Conservation (phyloP, 805 yeast genomes). For the Phaffomyces antillensis region DNA sequence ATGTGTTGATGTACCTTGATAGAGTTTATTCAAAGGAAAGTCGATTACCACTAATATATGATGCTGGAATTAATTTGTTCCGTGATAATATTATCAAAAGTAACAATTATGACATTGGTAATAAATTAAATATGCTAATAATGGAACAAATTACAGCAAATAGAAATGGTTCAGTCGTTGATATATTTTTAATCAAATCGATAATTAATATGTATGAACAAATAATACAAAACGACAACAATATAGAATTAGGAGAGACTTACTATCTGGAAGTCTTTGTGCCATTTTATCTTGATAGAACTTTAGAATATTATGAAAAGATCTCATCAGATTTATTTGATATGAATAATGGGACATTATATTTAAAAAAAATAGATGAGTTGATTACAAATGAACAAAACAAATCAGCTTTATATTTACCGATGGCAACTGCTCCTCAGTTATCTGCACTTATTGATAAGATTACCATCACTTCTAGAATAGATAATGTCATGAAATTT, state of each 20-base stretch:
- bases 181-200: conserved; percentile 52
- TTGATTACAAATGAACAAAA: conserved; percentile 58
- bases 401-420: conserved; percentile 46
- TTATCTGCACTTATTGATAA: conserved; percentile 50
- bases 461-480: conserved; percentile 47
- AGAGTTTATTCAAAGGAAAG: conserved; percentile 73
- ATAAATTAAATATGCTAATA: conserved; percentile 39
- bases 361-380: conserved; percentile 42
- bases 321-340: conserved; percentile 39
- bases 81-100: conserved; percentile 50
- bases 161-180: conserved; percentile 50
- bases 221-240: conserved; percentile 38
- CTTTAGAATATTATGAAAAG: conserved; percentile 47
- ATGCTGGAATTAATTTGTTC: conserved; percentile 64
- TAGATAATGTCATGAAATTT: conserved; percentile 46
- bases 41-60: conserved; percentile 58
- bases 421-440: conserved; percentile 47
- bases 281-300: conserved; percentile 47
- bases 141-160: conserved; percentile 50
- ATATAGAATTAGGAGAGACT: conserved; percentile 41
- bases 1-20: conserved; percentile 80
- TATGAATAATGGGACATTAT: conserved; percentile 43
- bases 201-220: conserved; percentile 67
- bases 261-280: conserved; percentile 63
- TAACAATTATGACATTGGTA: conserved; percentile 44